Percentiles rank a stretch among this genome's conserved stretches.
Evolutionary conservation across 768 basidiomycete species (phyloP).

Genomic region (Agrocybe pediades): DNA sequence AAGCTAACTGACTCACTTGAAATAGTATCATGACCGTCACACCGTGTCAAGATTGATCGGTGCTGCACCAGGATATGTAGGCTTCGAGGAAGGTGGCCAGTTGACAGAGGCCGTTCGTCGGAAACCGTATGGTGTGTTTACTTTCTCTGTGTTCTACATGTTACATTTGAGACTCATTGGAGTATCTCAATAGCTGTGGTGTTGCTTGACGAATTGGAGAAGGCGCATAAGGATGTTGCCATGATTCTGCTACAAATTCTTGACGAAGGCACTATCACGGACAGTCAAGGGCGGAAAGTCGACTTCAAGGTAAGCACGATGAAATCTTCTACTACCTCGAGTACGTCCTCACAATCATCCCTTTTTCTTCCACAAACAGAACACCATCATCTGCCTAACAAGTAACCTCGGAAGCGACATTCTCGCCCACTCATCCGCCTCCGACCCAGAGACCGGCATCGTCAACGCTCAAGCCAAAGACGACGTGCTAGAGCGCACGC

Average conservation of each 20-base stretch:
- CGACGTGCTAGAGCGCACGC: slow-evolving; percentile 73
- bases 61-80: slow-evolving; percentile 91
- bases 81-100: slow-evolving; percentile 87
- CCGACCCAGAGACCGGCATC: slow-evolving; percentile 55
- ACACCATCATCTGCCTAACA: slow-evolving; percentile 90
- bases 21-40: slow-evolving; percentile 90
- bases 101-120: slow-evolving; percentile 91
- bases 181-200: slow-evolving; percentile 57
- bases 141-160: not conserved
- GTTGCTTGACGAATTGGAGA: slow-evolving; percentile 87
- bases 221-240: slow-evolving; percentile 92
- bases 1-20: no score
- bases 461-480: slow-evolving; percentile 62
- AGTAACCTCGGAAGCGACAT: slow-evolving; percentile 84
- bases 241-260: slow-evolving; percentile 91
- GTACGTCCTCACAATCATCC: not conserved
- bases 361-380: slow-evolving; percentile 39
- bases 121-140: slow-evolving; percentile 74
- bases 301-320: slow-evolving; percentile 70
- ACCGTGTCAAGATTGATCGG: slow-evolving; percentile 91
- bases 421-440: slow-evolving; percentile 67
- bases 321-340: not conserved
- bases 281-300: slow-evolving; percentile 89
- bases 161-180: not conserved
- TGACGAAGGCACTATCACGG: slow-evolving; percentile 87